Conservation (phyloP, 257 asterid species). For the Cordia subcordata region DNA sequence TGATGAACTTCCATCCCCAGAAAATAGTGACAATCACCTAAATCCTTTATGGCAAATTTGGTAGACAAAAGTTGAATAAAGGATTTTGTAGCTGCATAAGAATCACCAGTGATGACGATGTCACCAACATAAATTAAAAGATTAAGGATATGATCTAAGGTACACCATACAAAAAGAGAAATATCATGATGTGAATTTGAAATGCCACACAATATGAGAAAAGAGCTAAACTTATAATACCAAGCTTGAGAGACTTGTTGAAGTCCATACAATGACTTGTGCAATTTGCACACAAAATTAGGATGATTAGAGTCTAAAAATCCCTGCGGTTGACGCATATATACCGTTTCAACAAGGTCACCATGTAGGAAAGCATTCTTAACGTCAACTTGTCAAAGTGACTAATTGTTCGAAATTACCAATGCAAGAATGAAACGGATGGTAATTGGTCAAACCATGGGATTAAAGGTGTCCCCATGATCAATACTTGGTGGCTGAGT, state of each 20-base stretch:
- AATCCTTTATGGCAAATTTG: conserved; percentile 4
- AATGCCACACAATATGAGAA: neutral
- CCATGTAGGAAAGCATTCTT: no score
- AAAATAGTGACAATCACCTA: neutral
- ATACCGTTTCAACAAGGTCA: no score
- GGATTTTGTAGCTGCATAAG: no score
- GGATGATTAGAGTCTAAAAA: neutral
- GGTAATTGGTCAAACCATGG: neutral
- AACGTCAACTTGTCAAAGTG: neutral
- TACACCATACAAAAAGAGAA: neutral
- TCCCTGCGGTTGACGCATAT: neutral
- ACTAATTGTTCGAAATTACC: neutral
- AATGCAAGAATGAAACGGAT: neutral
- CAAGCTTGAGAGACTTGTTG: neutral
- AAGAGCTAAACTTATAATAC: neutral
- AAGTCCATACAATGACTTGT: neutral
- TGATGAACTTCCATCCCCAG: neutral
- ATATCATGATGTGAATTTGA: neutral
- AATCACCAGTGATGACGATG: no score
- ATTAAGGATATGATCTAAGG: no score
- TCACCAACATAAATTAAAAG: no score
- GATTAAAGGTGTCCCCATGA: neutral
- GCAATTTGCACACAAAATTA: neutral
- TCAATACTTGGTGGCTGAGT: neutral
- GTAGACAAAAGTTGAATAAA: neutral